Evolutionary conservation across 495 filamentous ascomycete species (phyloP).

Genomic region (Halenospora varia): DNA sequence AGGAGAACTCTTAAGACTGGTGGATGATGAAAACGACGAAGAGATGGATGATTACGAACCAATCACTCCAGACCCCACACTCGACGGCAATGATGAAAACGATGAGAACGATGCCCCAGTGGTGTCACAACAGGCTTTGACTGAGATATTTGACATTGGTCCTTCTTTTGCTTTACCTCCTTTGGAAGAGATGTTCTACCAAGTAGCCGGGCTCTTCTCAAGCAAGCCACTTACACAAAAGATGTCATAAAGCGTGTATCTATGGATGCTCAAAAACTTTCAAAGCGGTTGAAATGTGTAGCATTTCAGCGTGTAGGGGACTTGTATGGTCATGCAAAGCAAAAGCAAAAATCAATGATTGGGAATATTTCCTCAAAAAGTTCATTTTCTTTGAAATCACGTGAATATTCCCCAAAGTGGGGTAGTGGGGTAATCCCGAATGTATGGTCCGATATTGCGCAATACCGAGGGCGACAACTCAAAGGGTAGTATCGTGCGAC

Average conservation of each 20-base stretch:
- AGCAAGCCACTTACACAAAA: conserved; percentile 35
- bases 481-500: neutral
- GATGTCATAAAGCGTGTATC: conserved; percentile 2
- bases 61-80: conserved; percentile 5
- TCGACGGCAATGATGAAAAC: conserved; percentile 23
- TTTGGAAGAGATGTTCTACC: conserved; percentile 72
- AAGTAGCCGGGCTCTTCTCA: conserved; percentile 59
- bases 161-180: conserved; percentile 74
- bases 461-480: neutral
- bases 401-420: conserved; percentile 1
- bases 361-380: conserved; percentile 7
- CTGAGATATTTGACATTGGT: conserved; percentile 68
- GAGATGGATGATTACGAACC: conserved; percentile 32
- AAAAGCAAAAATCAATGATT: conserved; percentile 10
- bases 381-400: too few species aligned
- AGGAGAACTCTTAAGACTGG: neutral
- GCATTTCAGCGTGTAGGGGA: conserved; percentile 13
- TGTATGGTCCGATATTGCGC: neutral
- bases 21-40: conserved; percentile 29
- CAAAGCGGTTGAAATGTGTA: conserved; percentile 15
- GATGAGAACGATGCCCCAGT: conserved; percentile 43
- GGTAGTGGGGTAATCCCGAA: neutral
- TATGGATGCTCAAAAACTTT: neutral
- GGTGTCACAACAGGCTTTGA: conserved; percentile 60
- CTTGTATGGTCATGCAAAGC: conserved; percentile 4